Evolutionary conservation across 192 early-diverging fungal genomes (phyloP).

Genomic region (Oehlia diaphana): DNA sequence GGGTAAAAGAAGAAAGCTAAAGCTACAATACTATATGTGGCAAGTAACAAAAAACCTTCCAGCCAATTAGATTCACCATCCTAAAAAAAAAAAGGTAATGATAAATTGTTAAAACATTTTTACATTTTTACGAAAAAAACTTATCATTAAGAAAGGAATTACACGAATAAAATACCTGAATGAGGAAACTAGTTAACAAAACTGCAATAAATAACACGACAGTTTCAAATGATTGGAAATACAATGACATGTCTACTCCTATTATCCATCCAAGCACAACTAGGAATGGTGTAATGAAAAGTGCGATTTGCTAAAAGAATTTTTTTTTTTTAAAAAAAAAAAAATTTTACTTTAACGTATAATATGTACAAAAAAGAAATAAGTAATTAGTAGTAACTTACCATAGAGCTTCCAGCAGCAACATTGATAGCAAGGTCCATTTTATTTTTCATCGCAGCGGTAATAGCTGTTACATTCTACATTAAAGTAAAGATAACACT

Average conservation of each 20-base stretch:
- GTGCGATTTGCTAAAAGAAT: neutral
- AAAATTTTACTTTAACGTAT: neutral
- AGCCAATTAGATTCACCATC: constrained; percentile 94
- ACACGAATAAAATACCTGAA: constrained; percentile 44
- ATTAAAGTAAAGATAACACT: constrained; percentile 15
- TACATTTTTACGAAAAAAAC: too few species aligned
- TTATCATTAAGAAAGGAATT: constrained; percentile 29
- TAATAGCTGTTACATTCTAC: constrained; percentile 77
- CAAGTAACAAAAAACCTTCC: constrained; percentile 82
- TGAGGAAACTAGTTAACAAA: constrained; percentile 73
- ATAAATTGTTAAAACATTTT: too few species aligned
- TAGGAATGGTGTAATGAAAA: constrained; percentile 32
- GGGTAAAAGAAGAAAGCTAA: constrained; percentile 81
- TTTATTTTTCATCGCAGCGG: constrained; percentile 80
- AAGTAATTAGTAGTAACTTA: neutral
- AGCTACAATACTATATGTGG: constrained; percentile 80
- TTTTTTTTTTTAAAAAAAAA: too few species aligned
- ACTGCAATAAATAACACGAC: constrained; percentile 68
- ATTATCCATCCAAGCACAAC: constrained; percentile 89
- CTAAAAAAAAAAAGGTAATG: constrained; percentile 35
- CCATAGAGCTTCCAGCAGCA: constrained; percentile 82
- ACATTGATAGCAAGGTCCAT: constrained; percentile 91
- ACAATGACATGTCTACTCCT: constrained; percentile 74
- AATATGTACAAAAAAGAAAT: too few species aligned
- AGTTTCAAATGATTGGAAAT: constrained; percentile 58